phyloP scores from a whole-genome alignment of 768 basidiomycete species.

The Leccinum arenicola region DNA sequence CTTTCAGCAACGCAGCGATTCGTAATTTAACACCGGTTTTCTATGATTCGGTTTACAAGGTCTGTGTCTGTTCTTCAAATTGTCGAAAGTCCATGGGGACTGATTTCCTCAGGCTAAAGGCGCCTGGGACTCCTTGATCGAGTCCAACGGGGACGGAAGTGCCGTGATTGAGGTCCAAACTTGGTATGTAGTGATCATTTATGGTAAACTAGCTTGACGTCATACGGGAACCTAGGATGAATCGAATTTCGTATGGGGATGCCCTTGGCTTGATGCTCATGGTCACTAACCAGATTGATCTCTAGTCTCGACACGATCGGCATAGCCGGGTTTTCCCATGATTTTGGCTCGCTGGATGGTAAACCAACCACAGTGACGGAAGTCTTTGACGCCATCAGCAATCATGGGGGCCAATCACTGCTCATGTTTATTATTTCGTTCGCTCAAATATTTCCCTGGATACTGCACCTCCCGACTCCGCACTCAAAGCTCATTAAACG shows the following conservation, averaged over 20 bases:
- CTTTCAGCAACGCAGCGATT: slow-evolving; percentile 41
- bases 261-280: background rate
- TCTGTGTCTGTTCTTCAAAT: slow-evolving; percentile 17
- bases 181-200: slow-evolving; percentile 33
- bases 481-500: slow-evolving; percentile 21
- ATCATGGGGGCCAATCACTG: slow-evolving; percentile 7
- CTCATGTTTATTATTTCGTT: slow-evolving; percentile 22
- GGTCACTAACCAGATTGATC: background rate
- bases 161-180: slow-evolving; percentile 46
- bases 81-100: background rate
- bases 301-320: slow-evolving; percentile 43
- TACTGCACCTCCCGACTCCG: slow-evolving; percentile 33
- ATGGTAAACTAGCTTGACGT: background rate
- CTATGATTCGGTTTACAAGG: slow-evolving; percentile 43
- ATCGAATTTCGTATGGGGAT: slow-evolving; percentile 38
- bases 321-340: slow-evolving; percentile 44
- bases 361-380: slow-evolving; percentile 25
- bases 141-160: slow-evolving; percentile 21
- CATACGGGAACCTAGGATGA: slow-evolving; percentile 35
- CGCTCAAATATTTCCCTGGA: slow-evolving; percentile 27
- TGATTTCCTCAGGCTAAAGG: slow-evolving; percentile 25
- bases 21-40: slow-evolving; percentile 36
- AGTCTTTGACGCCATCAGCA: slow-evolving; percentile 24
- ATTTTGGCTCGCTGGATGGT: slow-evolving; percentile 42
- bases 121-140: slow-evolving; percentile 30